Evolutionary conservation across 495 filamentous ascomycete genomes (phyloP), one percentile per base, ranked within the genome.

Genomic region (Talaromyces nanjingensis): DNA sequence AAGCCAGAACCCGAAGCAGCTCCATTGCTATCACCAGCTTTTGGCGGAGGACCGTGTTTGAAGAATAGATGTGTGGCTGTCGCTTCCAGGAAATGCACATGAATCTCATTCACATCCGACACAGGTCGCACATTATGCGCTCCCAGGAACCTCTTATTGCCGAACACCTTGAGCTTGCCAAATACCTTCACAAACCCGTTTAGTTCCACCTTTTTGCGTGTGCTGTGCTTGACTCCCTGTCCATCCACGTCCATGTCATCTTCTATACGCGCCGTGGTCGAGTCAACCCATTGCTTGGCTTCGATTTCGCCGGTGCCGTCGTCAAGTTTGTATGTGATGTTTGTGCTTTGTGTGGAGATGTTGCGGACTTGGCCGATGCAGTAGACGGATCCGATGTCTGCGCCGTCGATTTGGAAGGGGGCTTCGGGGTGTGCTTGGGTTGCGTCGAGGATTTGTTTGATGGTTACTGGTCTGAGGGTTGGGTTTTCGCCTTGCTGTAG

Each of bases 231-330:
- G 53, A 55, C 62, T 14, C 71, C 69, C 54, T 65, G 59, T 25
- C 63, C 70, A 56, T 78, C 71, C 31, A 70, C 79, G 58, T 84
- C 81, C 74, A 83, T 82, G 33, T 73, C 76, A 29, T 84, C 81
- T 14, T 77, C 70, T 33, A 72, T 70, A 22, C 42, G 60, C 11
- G 72, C 74, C 6, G 73, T 73, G 63, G 80, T 77, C 6, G 81
- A 72, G 77, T 97, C 91, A 22, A 92, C 78, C 91, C 91, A 98
- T 74, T 90, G 86, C 80, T 97, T 97, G 47, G 91, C 92, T 79
- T 98, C 94, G 63, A 97, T 86, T 29, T 85, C 81, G 64, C 91
- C 94, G 0, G 94, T 98, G 74, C 96, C 94, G 77, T 98, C 94
- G 77, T 98, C 96, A 67, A 98, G 76, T 68, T 86, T 89, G 84